A percentile compares a stretch with the other conserved stretches of the same genome.
Conservation (phyloP, 2,329 filamentous ascomycete species). For the Clonostachys rhizophaga region DNA sequence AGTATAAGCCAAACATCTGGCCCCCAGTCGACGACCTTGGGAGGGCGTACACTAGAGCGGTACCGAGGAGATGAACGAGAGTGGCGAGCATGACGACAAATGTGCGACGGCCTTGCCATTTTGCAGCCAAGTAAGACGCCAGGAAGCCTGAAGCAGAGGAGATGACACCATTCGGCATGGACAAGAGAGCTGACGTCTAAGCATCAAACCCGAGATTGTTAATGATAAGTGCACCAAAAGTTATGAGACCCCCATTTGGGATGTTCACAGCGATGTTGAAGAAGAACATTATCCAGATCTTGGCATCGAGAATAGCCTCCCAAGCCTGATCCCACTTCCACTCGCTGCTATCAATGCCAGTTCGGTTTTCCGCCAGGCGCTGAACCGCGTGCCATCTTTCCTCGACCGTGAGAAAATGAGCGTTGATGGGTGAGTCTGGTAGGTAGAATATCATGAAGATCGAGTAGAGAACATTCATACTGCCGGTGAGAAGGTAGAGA, state of each 20-base stretch:
- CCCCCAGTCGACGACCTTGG: background rate
- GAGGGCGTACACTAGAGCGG: background rate
- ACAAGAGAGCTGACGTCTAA: conserved; percentile 53
- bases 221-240: conserved; percentile 22
- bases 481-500: background rate
- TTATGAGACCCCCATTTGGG: conserved; percentile 42
- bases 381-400: conserved; percentile 63
- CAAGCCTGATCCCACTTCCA: conserved; percentile 34
- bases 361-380: conserved; percentile 56
- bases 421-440: conserved; percentile 1
- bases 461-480: background rate
- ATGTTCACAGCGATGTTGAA: conserved; percentile 46
- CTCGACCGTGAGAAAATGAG: conserved; percentile 40
- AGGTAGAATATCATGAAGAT: background rate
- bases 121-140: background rate
- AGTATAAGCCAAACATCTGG: conserved; percentile 1
- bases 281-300: conserved; percentile 47
- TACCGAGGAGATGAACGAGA: background rate
- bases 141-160: conserved; percentile 44
- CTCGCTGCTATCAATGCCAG: conserved; percentile 26
- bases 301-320: conserved; percentile 45
- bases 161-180: conserved; percentile 60
- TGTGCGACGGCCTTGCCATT: background rate
- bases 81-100: background rate
- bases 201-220: conserved; percentile 20